A percentile compares a stretch with the other conserved stretches of the same genome.
Conservation (phyloP, 2,329 filamentous ascomycete genomes). For the Diplodia sapinea region DNA sequence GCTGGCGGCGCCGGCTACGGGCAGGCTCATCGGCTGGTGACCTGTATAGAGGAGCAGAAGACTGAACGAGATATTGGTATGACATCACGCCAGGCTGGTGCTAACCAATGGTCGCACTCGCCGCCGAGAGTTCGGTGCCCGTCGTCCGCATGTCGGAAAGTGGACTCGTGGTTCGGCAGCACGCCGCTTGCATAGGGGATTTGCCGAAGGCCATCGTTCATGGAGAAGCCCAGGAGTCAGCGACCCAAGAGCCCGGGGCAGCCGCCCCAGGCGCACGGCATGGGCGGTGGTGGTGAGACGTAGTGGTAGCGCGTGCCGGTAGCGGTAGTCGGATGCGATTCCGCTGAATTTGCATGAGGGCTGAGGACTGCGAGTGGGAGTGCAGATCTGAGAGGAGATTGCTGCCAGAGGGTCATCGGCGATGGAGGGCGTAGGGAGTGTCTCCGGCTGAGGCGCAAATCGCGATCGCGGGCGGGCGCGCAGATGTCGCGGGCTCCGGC, state of each 20-base stretch:
- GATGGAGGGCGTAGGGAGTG: conserved; percentile 1
- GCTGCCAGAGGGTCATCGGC: conserved; percentile 8
- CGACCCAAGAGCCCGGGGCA: too few species aligned
- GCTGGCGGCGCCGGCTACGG: too few species aligned
- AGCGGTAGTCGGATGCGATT: background rate
- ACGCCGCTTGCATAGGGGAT: conserved; percentile 2
- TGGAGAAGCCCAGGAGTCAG: background rate
- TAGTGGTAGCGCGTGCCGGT: background rate
- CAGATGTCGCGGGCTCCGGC: conserved; percentile 6
- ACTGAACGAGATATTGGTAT: conserved; percentile 7
- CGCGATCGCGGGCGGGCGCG: background rate
- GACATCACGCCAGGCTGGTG: conserved; percentile 6
- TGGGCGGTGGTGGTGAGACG: too few species aligned
- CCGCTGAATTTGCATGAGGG: background rate
- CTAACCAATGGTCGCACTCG: background rate
- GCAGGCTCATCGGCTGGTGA: too few species aligned
- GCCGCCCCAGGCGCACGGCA: too few species aligned
- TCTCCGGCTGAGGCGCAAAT: background rate
- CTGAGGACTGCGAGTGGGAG: too few species aligned
- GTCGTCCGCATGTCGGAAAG: conserved; percentile 4
- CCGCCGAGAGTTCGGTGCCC: conserved; percentile 4
- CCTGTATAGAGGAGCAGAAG: background rate
- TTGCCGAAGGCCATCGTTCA: background rate
- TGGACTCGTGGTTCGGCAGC: conserved; percentile 3
- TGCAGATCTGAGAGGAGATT: background rate